phyloP scores from a whole-genome alignment of 495 filamentous ascomycete genomes.

The Baudoinia panamericana region DNA sequence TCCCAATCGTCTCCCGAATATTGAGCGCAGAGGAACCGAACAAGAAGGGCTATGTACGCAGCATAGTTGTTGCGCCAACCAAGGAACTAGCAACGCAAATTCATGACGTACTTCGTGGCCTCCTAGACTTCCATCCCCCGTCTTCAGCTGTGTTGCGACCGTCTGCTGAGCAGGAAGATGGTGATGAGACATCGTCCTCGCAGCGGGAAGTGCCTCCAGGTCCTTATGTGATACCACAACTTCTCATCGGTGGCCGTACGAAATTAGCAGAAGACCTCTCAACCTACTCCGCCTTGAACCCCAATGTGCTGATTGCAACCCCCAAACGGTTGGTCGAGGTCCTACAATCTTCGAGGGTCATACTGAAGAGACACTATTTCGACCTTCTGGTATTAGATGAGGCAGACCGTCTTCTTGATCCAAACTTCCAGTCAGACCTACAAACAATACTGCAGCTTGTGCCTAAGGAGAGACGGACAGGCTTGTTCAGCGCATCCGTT shows the following conservation, averaged over 20 bases:
- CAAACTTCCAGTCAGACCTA: conserved; percentile 88
- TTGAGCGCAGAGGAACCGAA: conserved; percentile 60
- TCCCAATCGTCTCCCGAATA: conserved; percentile 77
- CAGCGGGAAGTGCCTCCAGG: conserved; percentile 15
- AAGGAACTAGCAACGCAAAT: conserved; percentile 87
- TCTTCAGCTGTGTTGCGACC: conserved; percentile 52
- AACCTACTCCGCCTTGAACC: conserved; percentile 60
- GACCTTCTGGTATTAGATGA: conserved; percentile 70
- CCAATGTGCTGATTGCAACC: conserved; percentile 78
- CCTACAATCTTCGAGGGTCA: conserved; percentile 76
- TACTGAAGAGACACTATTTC: conserved; percentile 26
- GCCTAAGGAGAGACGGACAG: conserved; percentile 87
- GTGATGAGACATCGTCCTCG: conserved; percentile 30
- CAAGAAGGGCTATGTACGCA: conserved; percentile 78
- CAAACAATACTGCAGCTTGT: conserved; percentile 71
- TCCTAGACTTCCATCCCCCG: conserved; percentile 69
- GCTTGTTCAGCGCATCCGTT: conserved; percentile 84
- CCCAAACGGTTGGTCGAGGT: conserved; percentile 82
- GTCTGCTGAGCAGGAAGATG: conserved; percentile 36
- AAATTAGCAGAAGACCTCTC: conserved; percentile 76
- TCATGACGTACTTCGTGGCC: conserved; percentile 59
- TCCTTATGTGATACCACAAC: conserved; percentile 62
- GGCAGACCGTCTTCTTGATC: conserved; percentile 79
- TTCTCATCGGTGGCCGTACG: conserved; percentile 75
- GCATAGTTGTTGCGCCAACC: conserved; percentile 84